Evolutionary conservation across 345 rosid species (phyloP).

Genomic region (Pseudoturritis turrita): DNA sequence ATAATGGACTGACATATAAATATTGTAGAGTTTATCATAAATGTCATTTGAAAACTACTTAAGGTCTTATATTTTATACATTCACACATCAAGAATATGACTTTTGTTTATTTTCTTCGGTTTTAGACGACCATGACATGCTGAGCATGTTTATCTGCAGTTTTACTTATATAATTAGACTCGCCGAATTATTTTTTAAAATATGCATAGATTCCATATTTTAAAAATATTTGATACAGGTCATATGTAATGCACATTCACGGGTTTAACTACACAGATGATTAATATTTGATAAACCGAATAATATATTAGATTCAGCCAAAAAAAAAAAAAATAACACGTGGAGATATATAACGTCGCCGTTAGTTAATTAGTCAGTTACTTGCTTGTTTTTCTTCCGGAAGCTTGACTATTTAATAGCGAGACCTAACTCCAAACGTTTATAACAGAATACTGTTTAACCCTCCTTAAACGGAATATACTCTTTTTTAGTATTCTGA

Average conservation of each 20-base stretch:
- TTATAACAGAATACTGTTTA: conserved; percentile 14
- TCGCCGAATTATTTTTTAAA: neutral
- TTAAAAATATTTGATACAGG: neutral
- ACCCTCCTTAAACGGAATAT: conserved; percentile 23
- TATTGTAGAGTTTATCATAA: neutral
- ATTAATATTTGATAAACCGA: neutral
- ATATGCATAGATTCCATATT: neutral
- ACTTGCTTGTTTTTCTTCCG: neutral
- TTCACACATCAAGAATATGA: neutral
- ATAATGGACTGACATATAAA: neutral
- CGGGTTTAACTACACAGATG: neutral
- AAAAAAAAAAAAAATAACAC: neutral
- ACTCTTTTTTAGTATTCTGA: conserved; percentile 9
- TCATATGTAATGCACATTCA: neutral
- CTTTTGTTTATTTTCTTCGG: neutral
- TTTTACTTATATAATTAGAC: neutral
- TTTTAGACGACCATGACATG: conserved; percentile 1
- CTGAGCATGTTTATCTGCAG: neutral
- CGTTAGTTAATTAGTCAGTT: conserved; percentile 7
- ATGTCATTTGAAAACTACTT: neutral
- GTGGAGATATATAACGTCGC: neutral
- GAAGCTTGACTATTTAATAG: neutral
- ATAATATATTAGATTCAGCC: neutral
- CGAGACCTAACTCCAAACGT: neutral
- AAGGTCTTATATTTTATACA: neutral